These are phyloP conservation scores for Ambrosiella beaveri DNA, from an alignment of 2,329 filamentous ascomycete genomes.

Conservation along the genomic window DNA sequence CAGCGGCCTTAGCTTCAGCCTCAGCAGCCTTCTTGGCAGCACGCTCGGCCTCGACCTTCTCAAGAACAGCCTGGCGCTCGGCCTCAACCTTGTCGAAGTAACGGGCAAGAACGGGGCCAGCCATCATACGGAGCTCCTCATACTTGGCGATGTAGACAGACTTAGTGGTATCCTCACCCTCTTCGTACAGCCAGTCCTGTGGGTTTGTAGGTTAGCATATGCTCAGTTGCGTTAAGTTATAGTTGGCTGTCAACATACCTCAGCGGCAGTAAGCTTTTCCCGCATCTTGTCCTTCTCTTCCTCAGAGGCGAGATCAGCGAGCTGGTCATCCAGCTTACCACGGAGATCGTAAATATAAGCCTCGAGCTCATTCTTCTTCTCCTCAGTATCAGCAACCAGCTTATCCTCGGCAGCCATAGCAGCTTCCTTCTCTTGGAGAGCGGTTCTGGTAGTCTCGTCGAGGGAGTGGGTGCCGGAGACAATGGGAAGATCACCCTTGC, in stretches of 20 bases:
- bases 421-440: conserved; percentile 65
- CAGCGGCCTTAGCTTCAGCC: conserved; percentile 31
- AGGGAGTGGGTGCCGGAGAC: conserved; percentile 67
- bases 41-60: conserved; percentile 60
- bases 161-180: conserved; percentile 88
- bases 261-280: conserved; percentile 63
- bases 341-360: conserved; percentile 92
- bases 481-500: conserved; percentile 88
- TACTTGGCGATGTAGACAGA: conserved; percentile 87
- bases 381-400: conserved; percentile 91
- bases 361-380: conserved; percentile 99
- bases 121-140: conserved; percentile 82
- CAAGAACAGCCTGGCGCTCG: conserved; percentile 63
- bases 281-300: conserved; percentile 82
- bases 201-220: conserved; percentile 1
- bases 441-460: conserved; percentile 48
- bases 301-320: conserved; percentile 73
- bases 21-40: conserved; percentile 49
- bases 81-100: conserved; percentile 89
- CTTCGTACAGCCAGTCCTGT: conserved; percentile 96
- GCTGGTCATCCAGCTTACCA: conserved; percentile 85
- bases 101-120: conserved; percentile 80
- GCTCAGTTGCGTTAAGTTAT: background rate
- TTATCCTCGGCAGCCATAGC: conserved; percentile 97
- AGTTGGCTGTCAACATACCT: conserved; percentile 45